A percentile compares a stretch with the other conserved stretches of the same genome.
Evolutionary conservation across 192 early-diverging fungal species (phyloP).

Genomic region (Gonapodya sp.): DNA sequence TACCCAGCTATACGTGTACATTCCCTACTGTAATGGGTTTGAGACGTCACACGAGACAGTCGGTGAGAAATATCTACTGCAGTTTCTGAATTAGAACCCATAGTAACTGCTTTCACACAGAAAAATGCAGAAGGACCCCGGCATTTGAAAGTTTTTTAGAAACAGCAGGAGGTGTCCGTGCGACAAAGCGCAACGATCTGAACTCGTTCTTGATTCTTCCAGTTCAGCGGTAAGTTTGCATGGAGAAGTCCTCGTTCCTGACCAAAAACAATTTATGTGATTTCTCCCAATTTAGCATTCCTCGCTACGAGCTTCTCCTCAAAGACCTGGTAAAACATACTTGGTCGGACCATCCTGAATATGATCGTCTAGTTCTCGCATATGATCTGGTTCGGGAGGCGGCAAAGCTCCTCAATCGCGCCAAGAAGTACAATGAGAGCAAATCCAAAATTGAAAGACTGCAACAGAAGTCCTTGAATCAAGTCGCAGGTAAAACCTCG

Average conservation of each 20-base stretch:
- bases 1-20: constrained; percentile 6
- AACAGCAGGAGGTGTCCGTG: neutral
- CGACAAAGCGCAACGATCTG: constrained; percentile 6
- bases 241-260: too few species aligned
- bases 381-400: neutral
- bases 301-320: constrained; percentile 11
- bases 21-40: constrained; percentile 8
- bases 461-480: neutral
- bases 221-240: constrained; percentile 6
- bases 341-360: neutral
- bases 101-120: neutral
- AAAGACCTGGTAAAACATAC: neutral
- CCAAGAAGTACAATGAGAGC: constrained; percentile 13
- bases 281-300: neutral
- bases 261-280: too few species aligned
- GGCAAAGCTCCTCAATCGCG: constrained; percentile 10
- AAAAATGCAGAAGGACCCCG: neutral
- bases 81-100: neutral
- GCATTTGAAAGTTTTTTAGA: constrained; percentile 5
- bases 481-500: neutral
- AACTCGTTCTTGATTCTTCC: constrained; percentile 7
- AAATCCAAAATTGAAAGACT: constrained; percentile 4
- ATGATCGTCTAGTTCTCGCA: neutral
- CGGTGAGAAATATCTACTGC: neutral
- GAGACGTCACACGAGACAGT: neutral